Percentiles rank a stretch among this genome's conserved stretches.
Conservation (phyloP, 1,284 basidiomycete genomes). For the Mixia osmundae region DNA sequence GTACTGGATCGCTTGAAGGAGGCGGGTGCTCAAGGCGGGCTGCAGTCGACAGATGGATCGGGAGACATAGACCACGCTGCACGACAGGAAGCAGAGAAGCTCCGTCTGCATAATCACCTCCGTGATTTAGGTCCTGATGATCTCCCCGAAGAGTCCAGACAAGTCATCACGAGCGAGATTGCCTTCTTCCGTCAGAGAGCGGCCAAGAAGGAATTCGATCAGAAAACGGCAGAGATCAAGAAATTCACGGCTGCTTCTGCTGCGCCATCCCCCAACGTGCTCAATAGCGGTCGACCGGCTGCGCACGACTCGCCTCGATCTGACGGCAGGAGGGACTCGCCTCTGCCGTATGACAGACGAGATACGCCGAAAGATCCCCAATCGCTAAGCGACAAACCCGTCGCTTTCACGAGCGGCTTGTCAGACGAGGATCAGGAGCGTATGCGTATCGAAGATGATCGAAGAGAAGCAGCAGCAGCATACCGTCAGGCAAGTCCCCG, state of each 20-base stretch:
- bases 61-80: too few species aligned
- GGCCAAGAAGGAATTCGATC: slow-evolving; percentile 13
- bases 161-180: slow-evolving; percentile 18
- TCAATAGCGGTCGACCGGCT: not conserved
- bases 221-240: not conserved
- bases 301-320: not conserved
- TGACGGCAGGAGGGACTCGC: too few species aligned
- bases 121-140: slow-evolving; percentile 19
- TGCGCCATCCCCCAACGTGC: not conserved
- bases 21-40: slow-evolving; percentile 7
- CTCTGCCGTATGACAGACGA: too few species aligned
- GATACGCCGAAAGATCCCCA: too few species aligned
- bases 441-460: slow-evolving; percentile 9
- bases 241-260: not conserved
- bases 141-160: slow-evolving; percentile 17
- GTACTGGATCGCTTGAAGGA: slow-evolving; percentile 8
- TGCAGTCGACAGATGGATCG: not conserved
- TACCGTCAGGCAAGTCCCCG: slow-evolving; percentile 7
- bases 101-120: slow-evolving; percentile 10
- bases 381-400: too few species aligned
- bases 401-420: too few species aligned
- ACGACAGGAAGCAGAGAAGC: not conserved
- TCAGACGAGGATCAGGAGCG: slow-evolving; percentile 13
- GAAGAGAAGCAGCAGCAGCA: slow-evolving; percentile 13
- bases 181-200: slow-evolving; percentile 18